Percentiles rank a stretch among this genome's conserved stretches.
Evolutionary conservation across 2,329 filamentous ascomycete species (phyloP).

Genomic region (Aspergillus tanneri): DNA sequence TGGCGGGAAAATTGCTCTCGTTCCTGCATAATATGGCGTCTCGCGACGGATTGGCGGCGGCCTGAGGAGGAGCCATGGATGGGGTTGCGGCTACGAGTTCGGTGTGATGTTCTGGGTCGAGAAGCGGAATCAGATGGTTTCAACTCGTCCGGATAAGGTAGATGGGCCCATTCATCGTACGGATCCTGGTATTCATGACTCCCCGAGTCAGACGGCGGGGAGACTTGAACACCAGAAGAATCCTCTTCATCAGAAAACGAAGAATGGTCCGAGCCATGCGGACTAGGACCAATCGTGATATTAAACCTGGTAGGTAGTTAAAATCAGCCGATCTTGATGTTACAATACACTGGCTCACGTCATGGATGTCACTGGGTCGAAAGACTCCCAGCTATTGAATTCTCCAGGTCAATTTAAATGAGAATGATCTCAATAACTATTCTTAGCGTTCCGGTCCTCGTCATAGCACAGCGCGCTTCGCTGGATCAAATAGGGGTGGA

Average conservation of each 20-base stretch:
- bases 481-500: neutral
- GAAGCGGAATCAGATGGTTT: slow-evolving; percentile 50
- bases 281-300: slow-evolving; percentile 44
- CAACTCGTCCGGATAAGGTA: slow-evolving; percentile 47
- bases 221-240: slow-evolving; percentile 46
- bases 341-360: slow-evolving; percentile 21
- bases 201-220: slow-evolving; percentile 40
- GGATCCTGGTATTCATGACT: slow-evolving; percentile 42
- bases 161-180: slow-evolving; percentile 42
- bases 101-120: slow-evolving; percentile 42
- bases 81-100: slow-evolving; percentile 37
- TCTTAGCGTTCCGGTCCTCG: no score
- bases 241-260: slow-evolving; percentile 46
- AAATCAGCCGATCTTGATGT: slow-evolving; percentile 4
- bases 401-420: neutral
- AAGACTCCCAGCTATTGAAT: neutral
- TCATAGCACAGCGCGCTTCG: neutral
- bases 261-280: slow-evolving; percentile 41
- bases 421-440: no score
- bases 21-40: slow-evolving; percentile 39
- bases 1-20: slow-evolving; percentile 39
- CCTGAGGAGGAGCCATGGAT: slow-evolving; percentile 38
- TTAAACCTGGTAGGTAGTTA: slow-evolving; percentile 37
- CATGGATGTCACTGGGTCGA: slow-evolving; percentile 16
- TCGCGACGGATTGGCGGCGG: slow-evolving; percentile 38